Percentiles rank a stretch among this genome's conserved stretches.
These are phyloP conservation scores for Phytophthora litchii DNA, from an alignment of 352 stramenopile genomes.

Conservation along the genomic window DNA sequence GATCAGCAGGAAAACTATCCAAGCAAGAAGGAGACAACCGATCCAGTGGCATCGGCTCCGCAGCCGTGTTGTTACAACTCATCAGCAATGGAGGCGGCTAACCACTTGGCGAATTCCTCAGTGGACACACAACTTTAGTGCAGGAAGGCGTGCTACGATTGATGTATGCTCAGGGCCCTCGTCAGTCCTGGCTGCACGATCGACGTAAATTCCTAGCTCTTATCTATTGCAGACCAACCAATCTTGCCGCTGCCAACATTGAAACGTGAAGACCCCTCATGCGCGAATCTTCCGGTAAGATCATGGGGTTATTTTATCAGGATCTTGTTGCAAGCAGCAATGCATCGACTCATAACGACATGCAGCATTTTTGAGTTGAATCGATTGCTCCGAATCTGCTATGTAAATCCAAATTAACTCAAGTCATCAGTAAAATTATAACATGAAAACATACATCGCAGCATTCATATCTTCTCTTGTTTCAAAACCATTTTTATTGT, in stretches of 20 bases:
- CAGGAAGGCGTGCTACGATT: neutral
- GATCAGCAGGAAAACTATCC: neutral
- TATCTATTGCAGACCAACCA: conserved; percentile 10
- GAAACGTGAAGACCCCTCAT: neutral
- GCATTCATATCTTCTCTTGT: too few species aligned
- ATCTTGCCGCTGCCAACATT: neutral
- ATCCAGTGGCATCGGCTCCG: conserved; percentile 11
- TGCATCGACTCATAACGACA: too few species aligned
- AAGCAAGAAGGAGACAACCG: conserved; percentile 14
- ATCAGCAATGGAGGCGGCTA: conserved; percentile 25
- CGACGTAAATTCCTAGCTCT: conserved; percentile 10
- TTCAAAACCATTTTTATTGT: too few species aligned
- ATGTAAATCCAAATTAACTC: too few species aligned
- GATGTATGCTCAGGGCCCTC: conserved; percentile 1
- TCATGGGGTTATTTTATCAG: neutral
- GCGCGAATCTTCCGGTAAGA: too few species aligned
- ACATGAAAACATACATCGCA: too few species aligned
- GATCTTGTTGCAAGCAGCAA: neutral
- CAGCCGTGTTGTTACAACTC: conserved; percentile 39
- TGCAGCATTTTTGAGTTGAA: too few species aligned
- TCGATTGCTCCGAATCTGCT: too few species aligned
- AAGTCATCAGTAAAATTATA: too few species aligned
- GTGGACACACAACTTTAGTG: conserved; percentile 7
- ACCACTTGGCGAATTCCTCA: conserved; percentile 17
- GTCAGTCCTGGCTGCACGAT: conserved; percentile 5